phyloP scores from a whole-genome alignment of 1,284 basidiomycete species.

The Tylopilus sp. region DNA sequence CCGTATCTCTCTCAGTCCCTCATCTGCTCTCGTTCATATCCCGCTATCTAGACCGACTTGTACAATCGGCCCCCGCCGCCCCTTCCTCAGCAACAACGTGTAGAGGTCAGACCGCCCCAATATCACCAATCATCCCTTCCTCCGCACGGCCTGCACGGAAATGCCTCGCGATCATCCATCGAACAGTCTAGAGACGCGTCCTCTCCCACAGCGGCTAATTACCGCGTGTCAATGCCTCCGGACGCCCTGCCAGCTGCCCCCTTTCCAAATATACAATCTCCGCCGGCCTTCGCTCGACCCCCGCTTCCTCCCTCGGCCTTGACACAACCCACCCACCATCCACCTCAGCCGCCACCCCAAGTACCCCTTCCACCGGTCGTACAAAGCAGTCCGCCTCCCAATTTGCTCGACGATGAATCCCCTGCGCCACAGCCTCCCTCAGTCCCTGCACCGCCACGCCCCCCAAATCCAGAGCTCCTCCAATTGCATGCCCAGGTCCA shows the following conservation, averaged over 20 bases:
- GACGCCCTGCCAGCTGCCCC: conserved; percentile 13
- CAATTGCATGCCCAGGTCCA: conserved; percentile 81
- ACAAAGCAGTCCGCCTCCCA: conserved; percentile 36
- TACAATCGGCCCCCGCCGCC: conserved; percentile 40
- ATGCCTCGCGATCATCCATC: conserved; percentile 23
- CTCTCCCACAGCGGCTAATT: conserved; percentile 30
- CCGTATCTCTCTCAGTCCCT: conserved; percentile 1
- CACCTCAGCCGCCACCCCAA: conserved; percentile 23
- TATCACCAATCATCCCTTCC: conserved; percentile 26
- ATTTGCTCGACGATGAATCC: conserved; percentile 52
- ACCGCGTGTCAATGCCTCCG: conserved; percentile 27
- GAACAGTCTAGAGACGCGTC: conserved; percentile 22
- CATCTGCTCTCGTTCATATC: conserved; percentile 8
- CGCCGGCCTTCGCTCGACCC: conserved; percentile 16
- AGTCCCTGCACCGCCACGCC: conserved; percentile 65
- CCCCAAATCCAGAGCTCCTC: conserved; percentile 85
- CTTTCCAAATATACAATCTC: conserved; percentile 20
- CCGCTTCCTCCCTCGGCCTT: conserved; percentile 12
- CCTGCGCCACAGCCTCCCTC: conserved; percentile 29
- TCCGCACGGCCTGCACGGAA: conserved; percentile 22
- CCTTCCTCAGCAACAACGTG: conserved; percentile 33
- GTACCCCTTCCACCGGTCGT: conserved; percentile 20
- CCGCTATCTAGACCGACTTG: conserved; percentile 30
- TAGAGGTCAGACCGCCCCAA: conserved; percentile 29
- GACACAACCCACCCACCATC: conserved; percentile 13